Evolutionary conservation across 1,139 yeast species (phyloP), one percentile per base, ranked within the genome.

Genomic region (Zygoascus sp.): DNA sequence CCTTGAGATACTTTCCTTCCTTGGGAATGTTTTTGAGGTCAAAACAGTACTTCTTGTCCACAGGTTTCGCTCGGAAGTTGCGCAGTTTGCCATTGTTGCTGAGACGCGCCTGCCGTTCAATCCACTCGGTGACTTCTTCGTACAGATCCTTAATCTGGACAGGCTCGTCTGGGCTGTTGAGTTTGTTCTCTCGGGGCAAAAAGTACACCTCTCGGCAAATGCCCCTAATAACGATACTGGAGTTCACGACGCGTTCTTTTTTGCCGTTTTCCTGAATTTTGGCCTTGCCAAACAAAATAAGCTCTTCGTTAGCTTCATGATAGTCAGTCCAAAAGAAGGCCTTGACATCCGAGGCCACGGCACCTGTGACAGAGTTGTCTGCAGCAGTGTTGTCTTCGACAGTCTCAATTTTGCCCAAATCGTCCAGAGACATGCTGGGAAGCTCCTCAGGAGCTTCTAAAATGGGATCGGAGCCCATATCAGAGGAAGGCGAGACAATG

Each of bases 311-410:
- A 17, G 83, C 77, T 61, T 92, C 97, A 39, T 85, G 75, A 63
- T 81, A 89, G 63, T 94, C 99, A 34, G 85, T 69, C 97, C 97
- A 94, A 62, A 77, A 92, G 81, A 92, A 81, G 58, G 40, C 22
- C 19, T 42, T 30, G 17, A 42, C 32, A 21, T 42, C 35, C 4
- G 79, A 77, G 60, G 89, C 74, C 2, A 75, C 62, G 43, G 73
- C 76, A 2, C 74, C 73, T 1, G 68, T 68, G 3, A 66, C 59
- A 4, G 51, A 43, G 10, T 54, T 54, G 8, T 54, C 57, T 13
- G 40, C 40, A 9, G 41, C 45, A 15, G 27, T 32, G 23, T n/a
- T 5, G 11, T 46, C 35, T 19, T 44, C 40, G 3, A 39, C 17
- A 7, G 30, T 13, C 10, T 40, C 42, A 13, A 45, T 35, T n/a